These are phyloP conservation scores for Leptographium wingfieldii DNA, from an alignment of 2,329 filamentous ascomycete genomes.

Conservation along the genomic window DNA sequence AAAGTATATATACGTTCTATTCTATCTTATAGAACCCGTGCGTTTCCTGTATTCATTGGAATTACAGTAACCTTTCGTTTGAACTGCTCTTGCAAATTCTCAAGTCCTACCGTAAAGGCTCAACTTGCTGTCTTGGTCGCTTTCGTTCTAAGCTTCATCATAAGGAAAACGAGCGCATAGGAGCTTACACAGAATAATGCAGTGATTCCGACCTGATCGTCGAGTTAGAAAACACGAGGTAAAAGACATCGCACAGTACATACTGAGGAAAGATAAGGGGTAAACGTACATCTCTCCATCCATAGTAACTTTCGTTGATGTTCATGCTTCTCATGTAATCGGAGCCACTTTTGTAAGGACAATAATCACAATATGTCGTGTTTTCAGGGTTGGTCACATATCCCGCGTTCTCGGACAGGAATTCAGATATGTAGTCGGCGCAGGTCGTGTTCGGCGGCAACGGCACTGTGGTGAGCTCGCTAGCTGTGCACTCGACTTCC, in stretches of 20 bases:
- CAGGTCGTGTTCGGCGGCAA: conserved; percentile 47
- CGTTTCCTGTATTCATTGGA: no score
- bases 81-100: no score
- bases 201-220: conserved; percentile 33
- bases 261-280: background rate
- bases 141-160: conserved; percentile 39
- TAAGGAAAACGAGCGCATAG: conserved; percentile 32
- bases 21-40: no score
- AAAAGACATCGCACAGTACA: background rate
- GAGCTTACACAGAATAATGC: conserved; percentile 41
- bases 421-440: conserved; percentile 39
- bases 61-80: no score
- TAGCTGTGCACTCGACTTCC: conserved; percentile 48
- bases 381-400: conserved; percentile 36
- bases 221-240: background rate
- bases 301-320: conserved; percentile 46
- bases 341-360: conserved; percentile 29
- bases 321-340: conserved; percentile 51
- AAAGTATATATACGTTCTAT: no score
- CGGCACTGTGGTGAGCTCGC: conserved; percentile 54
- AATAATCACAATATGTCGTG: conserved; percentile 41
- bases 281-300: conserved; percentile 44
- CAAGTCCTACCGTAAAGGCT: no score
- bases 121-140: conserved; percentile 21
- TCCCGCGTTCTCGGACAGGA: conserved; percentile 35